phyloP scores from a whole-genome alignment of 768 basidiomycete genomes.

The Pisolithus albus region DNA sequence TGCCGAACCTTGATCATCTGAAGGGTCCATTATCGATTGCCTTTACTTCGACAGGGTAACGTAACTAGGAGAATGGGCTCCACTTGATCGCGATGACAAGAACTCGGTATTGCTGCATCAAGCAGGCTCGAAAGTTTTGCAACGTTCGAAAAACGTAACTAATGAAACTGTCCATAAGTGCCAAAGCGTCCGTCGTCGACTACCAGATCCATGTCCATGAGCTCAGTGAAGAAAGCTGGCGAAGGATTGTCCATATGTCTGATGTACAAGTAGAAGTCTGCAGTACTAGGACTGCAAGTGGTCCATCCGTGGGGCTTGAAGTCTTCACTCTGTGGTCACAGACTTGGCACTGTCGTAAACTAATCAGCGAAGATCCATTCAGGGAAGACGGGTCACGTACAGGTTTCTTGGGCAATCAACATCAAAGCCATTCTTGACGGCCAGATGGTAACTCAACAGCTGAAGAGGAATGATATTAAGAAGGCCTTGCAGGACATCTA shows the following conservation, averaged over 20 bases:
- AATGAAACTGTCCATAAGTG: slow-evolving; percentile 15
- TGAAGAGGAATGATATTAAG: slow-evolving; percentile 97
- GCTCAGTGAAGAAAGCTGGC: slow-evolving; percentile 8
- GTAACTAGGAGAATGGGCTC: too few species aligned
- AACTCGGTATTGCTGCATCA: not conserved
- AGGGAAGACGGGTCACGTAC: slow-evolving; percentile 38
- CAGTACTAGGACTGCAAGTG: not conserved
- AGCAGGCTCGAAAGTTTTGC: not conserved
- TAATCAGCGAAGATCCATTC: slow-evolving; percentile 6
- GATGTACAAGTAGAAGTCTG: not conserved
- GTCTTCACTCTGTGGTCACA: slow-evolving; percentile 60
- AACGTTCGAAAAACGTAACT: not conserved
- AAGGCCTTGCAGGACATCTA: slow-evolving; percentile 91
- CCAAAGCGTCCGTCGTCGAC: slow-evolving; percentile 24
- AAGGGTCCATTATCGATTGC: too few species aligned
- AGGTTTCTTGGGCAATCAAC: slow-evolving; percentile 98
- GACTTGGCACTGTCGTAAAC: slow-evolving; percentile 55
- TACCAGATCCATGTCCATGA: slow-evolving; percentile 20
- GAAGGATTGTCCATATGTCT: slow-evolving; percentile 10
- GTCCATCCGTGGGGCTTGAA: not conserved
- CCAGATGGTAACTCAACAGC: slow-evolving; percentile 92
- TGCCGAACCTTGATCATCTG: too few species aligned
- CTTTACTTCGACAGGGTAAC: too few species aligned
- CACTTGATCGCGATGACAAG: not conserved
- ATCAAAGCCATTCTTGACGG: slow-evolving; percentile 92